These are phyloP conservation scores for Fusarium chaquense DNA, from an alignment of 2,329 filamentous ascomycete species.

Conservation along the genomic window DNA sequence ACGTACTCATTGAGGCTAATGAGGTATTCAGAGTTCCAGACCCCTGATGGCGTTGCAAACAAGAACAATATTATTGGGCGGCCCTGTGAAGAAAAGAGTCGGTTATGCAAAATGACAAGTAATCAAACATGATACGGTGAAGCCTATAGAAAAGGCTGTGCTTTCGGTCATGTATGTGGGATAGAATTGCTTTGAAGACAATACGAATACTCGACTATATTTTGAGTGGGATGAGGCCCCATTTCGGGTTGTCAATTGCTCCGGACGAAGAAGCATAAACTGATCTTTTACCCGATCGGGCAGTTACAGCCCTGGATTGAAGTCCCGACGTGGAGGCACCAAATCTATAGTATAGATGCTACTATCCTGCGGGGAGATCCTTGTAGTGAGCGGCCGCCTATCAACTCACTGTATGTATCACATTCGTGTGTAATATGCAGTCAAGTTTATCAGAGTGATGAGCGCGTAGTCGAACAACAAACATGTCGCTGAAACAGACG, in stretches of 20 bases:
- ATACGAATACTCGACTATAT: conserved; percentile 13
- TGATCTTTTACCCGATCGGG: conserved; percentile 13
- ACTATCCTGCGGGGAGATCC: conserved; percentile 11
- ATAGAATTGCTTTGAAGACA: background rate
- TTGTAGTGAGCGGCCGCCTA: conserved; percentile 40
- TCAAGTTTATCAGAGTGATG: background rate
- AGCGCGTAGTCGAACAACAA: conserved; percentile 16
- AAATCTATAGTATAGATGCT: conserved; percentile 12
- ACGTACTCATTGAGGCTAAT: conserved; percentile 20
- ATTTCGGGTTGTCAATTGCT: conserved; percentile 22
- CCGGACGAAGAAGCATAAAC: conserved; percentile 18
- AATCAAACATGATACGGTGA: conserved; percentile 31
- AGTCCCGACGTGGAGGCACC: conserved; percentile 9
- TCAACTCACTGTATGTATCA: conserved; percentile 16
- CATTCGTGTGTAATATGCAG: background rate
- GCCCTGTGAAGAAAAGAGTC: background rate
- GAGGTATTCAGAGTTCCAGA: background rate
- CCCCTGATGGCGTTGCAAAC: conserved; percentile 1
- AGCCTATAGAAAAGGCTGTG: background rate
- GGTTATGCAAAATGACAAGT: conserved; percentile 11
- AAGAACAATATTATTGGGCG: conserved; percentile 24
- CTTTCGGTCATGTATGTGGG: conserved; percentile 17
- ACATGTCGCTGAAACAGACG: conserved; percentile 15
- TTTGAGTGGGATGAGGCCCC: conserved; percentile 14
- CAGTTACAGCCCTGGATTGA: background rate